A percentile compares a stretch with the other conserved stretches of the same genome.
These are phyloP conservation scores for Plantago coronopus DNA, from an alignment of 305 asterid genomes.

Conservation along the genomic window DNA sequence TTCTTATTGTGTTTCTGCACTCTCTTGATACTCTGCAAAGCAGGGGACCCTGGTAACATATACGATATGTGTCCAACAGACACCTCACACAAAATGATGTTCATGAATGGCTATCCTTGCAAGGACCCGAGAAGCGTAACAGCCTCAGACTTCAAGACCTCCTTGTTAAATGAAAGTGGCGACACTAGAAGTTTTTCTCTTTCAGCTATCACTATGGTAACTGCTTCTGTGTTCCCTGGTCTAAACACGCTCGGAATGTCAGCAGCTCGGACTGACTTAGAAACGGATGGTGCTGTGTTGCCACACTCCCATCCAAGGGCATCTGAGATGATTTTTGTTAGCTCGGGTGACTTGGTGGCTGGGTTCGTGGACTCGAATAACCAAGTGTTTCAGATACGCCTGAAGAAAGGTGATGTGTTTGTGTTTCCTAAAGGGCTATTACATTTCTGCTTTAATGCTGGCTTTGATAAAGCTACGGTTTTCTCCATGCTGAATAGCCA, in stretches of 20 bases:
- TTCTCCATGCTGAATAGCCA: slow-evolving; percentile 65
- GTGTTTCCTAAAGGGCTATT: slow-evolving; percentile 66
- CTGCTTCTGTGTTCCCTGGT: slow-evolving; percentile 65
- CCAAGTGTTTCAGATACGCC: slow-evolving; percentile 40
- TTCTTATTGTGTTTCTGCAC: slow-evolving; percentile 21
- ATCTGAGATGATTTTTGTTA: slow-evolving; percentile 58
- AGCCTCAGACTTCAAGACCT: slow-evolving; percentile 61
- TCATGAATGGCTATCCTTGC: slow-evolving; percentile 70
- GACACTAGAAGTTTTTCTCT: slow-evolving; percentile 41
- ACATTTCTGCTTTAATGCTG: slow-evolving; percentile 56
- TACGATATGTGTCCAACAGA: slow-evolving; percentile 58
- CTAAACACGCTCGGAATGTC: slow-evolving; percentile 73
- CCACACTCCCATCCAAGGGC: slow-evolving; percentile 69
- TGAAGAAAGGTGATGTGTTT: slow-evolving; percentile 57
- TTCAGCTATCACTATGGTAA: slow-evolving; percentile 38
- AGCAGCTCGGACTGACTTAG: slow-evolving; percentile 55
- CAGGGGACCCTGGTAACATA: slow-evolving; percentile 48
- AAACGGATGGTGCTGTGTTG: slow-evolving; percentile 52
- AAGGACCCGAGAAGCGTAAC: slow-evolving; percentile 41
- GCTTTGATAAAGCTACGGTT: slow-evolving; percentile 49
- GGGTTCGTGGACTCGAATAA: slow-evolving; percentile 51
- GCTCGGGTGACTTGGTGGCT: slow-evolving; percentile 43
- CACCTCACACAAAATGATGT: slow-evolving; percentile 25
- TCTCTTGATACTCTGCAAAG: slow-evolving; percentile 20
- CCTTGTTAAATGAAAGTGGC: slow-evolving; percentile 39